Base-by-base conservation (phyloP, 495 filamentous ascomycete genomes). In the Xylaria cubensis region DNA sequence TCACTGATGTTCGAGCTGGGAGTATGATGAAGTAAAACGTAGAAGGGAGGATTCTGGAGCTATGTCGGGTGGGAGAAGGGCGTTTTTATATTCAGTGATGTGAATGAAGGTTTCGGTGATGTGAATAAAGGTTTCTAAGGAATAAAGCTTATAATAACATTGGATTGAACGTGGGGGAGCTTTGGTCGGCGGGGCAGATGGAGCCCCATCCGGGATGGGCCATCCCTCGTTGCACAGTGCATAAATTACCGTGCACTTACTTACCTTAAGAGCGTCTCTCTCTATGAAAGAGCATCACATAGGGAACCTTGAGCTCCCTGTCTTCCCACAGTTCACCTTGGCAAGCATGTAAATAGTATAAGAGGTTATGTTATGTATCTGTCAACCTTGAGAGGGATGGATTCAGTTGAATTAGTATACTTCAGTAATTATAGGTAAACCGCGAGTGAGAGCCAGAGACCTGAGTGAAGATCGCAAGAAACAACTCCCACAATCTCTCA, bases 111-210 rank as follows among this genome's bases (percentile, higher is more conserved):
- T 29, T 29, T 29, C 2, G 5, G 21, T 15, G 21, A 26, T 55
- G 9, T 26, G 10, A 26, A n/a, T 5, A 36, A 36, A 4, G 50
- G 36, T 39, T 39, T 13, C 3, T 53, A 13, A 21, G 3, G 13
- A 53, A 6, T 53, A 21, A 53, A 53, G 21, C 50, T 53, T 53
- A 21, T 10, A 48, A 48, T 48, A 19, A n/a, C 46, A 51, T 21
- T 53, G 50, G 26, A 53, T 26, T 56, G 53, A 56, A 46, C 63
- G 44, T 65, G 61, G 61, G 61, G 41, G n/a, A 46, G 61, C 41
- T 64, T 32, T 32, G 21, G 32, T 17, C 21, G 26, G 53, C 53
- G 53, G 53, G 53, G 53, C 26, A 56, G 24, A 32, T 17, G 13
- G 17, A 1, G 21, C 8, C 50, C 50, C 7, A 17, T n/a, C n/a